Evolutionary conservation across 768 basidiomycete genomes (phyloP), one percentile per base, ranked within the genome.

Genomic region (Lactarius hengduanensis): DNA sequence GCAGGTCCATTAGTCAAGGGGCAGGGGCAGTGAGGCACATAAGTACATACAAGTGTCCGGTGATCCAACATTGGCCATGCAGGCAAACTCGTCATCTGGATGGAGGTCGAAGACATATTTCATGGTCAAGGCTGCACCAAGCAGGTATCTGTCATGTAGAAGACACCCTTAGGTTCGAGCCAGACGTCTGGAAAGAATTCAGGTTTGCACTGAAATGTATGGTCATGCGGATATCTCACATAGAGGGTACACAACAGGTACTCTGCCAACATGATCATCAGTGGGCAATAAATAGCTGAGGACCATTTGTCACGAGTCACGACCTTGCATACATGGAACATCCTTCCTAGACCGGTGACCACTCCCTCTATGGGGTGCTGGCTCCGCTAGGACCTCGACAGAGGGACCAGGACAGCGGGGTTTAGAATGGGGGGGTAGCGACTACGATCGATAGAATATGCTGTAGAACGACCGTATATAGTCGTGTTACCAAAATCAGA

Each of bases 1-100:
- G 40, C 28, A 47, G 11, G 45, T 22, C 16, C 47, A 7, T 38
- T 34, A 43, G 13, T 38, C 58, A 57, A 10, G 11, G 28, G 32
- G 34, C n/a, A n/a, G 20, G 16, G 22, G n/a, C 30, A 18, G 38
- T n/a, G 10, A 4, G 3, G 2, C 8, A 28, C 6, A n/a, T 18
- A 13, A 30, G 22, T 36, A 73, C 77, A 71, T 66, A 92, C 79
- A 91, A 92, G 79, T 97, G 94, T n/a, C 96, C 96, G 2, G 96
- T 98, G 80, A 98, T 96, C 96, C 96, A 61, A 99, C 84, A 74
- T 99, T 96, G 64, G 96, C 96, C 96, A 98, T 95, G 81, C 96
- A 98, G 1, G 89, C 97, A 76, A 96, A 98, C 71, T 84, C 88
- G 80, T 98, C 96, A 66, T 92, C 94, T n/a, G 90, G 88, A 77